Evolutionary conservation across 441 rosid genomes (phyloP), one percentile per base, ranked within the genome.

Genomic region (Croton setiger): DNA sequence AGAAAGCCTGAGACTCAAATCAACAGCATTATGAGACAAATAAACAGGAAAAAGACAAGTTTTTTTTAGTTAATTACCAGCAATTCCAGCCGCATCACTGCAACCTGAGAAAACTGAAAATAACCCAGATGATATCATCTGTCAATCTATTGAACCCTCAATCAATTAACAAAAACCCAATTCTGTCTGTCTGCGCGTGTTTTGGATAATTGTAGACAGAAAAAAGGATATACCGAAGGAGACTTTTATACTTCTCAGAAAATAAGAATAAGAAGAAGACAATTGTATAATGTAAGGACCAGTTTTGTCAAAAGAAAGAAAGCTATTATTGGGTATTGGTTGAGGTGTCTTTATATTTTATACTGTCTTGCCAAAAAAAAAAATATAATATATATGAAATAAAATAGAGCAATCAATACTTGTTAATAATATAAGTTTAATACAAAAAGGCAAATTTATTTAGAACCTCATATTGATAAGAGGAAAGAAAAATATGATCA

Each of bases 1-100:
- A 17, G 23, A 35, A 35, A 35, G 57, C 1, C 31, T 0, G 1
- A 27, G 31, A 2, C 31, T 2, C 31, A 27, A 27, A 27, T 27
- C 21, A 58, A 56, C 14, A 58, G 14, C 18, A 33, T 17, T 55
- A 57, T 6, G 27, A 18, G 27, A 59, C 17, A 27, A 27, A 9
- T 37, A 14, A 17, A 18, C 33, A 13, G 33, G 36, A 53, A 52
- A 67, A 49, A 14, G 37, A 61, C 14, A 51, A 11, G 49, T 66
- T 23, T 4, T 23, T 4, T 5, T 49, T 49, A 49, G 4, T 18
- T 60, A 39, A 4, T 20, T 75, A 87, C 92, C 92, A 45, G 88
- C 83, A 66, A 85, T 36, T 67, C 92, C 92, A 79, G 89, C 85
- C 72, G 75, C 82, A 79, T 78, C 79, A 56, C 80, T 72, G 78